A percentile compares a stretch with the other conserved stretches of the same genome.
phyloP scores from a whole-genome alignment of 768 basidiomycete genomes.

The Candolleomyces eurysporus region DNA sequence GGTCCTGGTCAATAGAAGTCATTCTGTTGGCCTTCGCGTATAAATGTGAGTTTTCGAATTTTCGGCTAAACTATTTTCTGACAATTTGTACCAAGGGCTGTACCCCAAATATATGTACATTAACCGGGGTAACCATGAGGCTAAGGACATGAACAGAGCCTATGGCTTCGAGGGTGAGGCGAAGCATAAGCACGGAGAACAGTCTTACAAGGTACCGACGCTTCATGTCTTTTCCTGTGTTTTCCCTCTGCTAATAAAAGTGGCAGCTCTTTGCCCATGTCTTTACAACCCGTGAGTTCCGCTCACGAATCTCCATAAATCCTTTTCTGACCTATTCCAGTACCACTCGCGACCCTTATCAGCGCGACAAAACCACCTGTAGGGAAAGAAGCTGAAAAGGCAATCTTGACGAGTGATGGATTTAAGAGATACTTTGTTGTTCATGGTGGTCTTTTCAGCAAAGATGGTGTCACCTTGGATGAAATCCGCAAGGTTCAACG shows the following conservation, averaged over 20 bases:
- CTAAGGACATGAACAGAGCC: constrained; percentile 93
- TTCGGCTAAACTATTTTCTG: constrained; percentile 4
- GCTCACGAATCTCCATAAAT: not conserved
- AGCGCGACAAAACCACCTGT: constrained; percentile 64
- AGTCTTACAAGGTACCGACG: constrained; percentile 76
- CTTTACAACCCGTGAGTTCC: constrained; percentile 76
- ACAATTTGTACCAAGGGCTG: constrained; percentile 58
- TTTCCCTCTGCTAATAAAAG: constrained; percentile 1
- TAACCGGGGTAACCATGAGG: constrained; percentile 96
- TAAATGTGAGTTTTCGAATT: constrained; percentile 66
- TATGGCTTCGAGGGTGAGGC: constrained; percentile 96
- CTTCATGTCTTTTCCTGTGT: constrained; percentile 3
- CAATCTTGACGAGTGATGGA: constrained; percentile 82
- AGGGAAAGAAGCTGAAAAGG: constrained; percentile 34
- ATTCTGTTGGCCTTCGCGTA: constrained; percentile 91
- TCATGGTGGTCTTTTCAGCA: constrained; percentile 95
- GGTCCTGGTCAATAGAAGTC: constrained; percentile 94
- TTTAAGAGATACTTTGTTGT: constrained; percentile 90
- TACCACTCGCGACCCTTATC: constrained; percentile 88
- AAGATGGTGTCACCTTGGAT: constrained; percentile 91
- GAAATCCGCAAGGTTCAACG: constrained; percentile 88
- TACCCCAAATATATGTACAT: constrained; percentile 88
- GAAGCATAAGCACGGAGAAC: constrained; percentile 95
- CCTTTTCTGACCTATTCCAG: constrained; percentile 35
- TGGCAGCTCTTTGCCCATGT: constrained; percentile 85